Base-by-base conservation (phyloP, 2,329 filamentous ascomycete genomes). In the Ophiostoma pallidulum region DNA sequence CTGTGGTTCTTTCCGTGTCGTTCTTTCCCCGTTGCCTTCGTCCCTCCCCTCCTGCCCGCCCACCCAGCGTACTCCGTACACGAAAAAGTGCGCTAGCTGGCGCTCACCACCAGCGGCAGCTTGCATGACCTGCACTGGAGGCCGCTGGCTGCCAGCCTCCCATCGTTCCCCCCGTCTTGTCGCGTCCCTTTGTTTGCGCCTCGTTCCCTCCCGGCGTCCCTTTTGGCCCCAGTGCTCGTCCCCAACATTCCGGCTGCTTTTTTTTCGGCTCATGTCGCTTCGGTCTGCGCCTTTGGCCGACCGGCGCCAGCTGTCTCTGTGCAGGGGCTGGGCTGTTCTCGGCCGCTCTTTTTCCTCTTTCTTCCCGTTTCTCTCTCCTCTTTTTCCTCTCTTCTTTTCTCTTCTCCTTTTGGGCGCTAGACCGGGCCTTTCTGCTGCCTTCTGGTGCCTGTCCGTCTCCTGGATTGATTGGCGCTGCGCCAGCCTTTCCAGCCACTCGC, bases 401-500 rank as follows among this genome's bases (percentile, higher is more conserved):
- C n/a, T n/a, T n/a, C n/a, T n/a, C n/a, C n/a, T n/a, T n/a, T n/a
- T n/a, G n/a, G n/a, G n/a, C n/a, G n/a, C n/a, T n/a, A n/a, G n/a
- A n/a, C n/a, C n/a, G n/a, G 8, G 36, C 20, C 36, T 14, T 38
- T 19, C 18, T 28, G 24, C 6, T 24, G 18, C 18, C 6, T 38
- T 6, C n/a, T 38, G 18, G n/a, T n/a, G n/a, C n/a, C n/a, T n/a
- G n/a, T n/a, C n/a, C n/a, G n/a, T n/a, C n/a, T n/a, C 19, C 26
- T 35, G 20, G 13, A 14, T 32, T 49, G 24, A 41, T 41, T 49
- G 41, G 41, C 37, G 36, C 37, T 29, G n/a, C 8, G 9, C 32
- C 19, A 32, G 26, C 19, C 20, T 37, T 22, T 33, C 47, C 42
- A 50, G 45, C 47, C 49, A 52, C 35, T 44, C 50, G 36, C 47